Evolutionary conservation across 2,329 filamentous ascomycete species (phyloP).

Genomic region (Claviceps purpurea): DNA sequence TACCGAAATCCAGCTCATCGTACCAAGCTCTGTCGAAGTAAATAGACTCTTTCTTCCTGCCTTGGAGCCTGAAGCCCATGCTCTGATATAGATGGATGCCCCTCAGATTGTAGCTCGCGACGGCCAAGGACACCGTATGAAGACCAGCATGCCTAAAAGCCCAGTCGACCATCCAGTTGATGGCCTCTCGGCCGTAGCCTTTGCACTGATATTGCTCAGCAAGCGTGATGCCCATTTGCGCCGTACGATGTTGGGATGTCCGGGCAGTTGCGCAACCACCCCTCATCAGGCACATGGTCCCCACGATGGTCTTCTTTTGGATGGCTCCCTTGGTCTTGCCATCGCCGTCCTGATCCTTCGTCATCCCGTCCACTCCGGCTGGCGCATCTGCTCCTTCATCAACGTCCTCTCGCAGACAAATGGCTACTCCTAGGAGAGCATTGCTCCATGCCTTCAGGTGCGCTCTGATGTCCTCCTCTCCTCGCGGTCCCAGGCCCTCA

Average conservation of each 20-base stretch:
- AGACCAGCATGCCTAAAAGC: constrained; percentile 28
- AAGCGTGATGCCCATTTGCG: constrained; percentile 23
- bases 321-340: not conserved
- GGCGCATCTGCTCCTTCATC: not conserved
- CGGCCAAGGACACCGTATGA: constrained; percentile 28
- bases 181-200: constrained; percentile 32
- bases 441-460: constrained; percentile 5
- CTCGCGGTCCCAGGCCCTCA: constrained; percentile 4
- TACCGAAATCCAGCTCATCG: constrained; percentile 21
- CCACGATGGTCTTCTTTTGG: constrained; percentile 7
- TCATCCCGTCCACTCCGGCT: not conserved
- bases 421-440: constrained; percentile 10
- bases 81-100: constrained; percentile 28
- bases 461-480: constrained; percentile 7
- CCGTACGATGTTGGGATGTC: constrained; percentile 9
- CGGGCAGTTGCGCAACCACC: constrained; percentile 4
- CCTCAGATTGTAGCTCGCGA: constrained; percentile 28
- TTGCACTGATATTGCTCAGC: constrained; percentile 19
- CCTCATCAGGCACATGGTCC: constrained; percentile 10
- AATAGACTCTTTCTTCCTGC: constrained; percentile 18
- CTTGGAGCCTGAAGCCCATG: constrained; percentile 31
- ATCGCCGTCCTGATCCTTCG: not conserved
- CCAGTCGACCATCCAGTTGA: constrained; percentile 32
- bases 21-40: constrained; percentile 27
- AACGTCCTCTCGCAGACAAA: constrained; percentile 7